Conservation (phyloP, 2,329 filamentous ascomycete species). For the Paecilomyces niveus region DNA sequence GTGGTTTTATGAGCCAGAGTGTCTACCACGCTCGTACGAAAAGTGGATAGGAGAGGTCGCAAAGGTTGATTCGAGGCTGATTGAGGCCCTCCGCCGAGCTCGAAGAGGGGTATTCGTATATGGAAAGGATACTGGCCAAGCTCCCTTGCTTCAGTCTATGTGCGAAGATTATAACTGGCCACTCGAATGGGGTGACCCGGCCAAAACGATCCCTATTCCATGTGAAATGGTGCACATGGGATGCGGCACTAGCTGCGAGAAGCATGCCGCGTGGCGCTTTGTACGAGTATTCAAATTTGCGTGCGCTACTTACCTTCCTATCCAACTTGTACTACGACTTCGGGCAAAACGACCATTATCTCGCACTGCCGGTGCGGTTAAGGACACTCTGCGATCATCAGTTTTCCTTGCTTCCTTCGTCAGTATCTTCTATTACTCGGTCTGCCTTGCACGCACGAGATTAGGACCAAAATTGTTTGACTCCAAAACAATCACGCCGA, state of each 20-base stretch:
- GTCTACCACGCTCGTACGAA: slow-evolving; percentile 66
- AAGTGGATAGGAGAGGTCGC: slow-evolving; percentile 77
- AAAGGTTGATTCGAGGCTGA: slow-evolving; percentile 64
- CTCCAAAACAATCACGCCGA: slow-evolving; percentile 44
- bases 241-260: slow-evolving; percentile 62
- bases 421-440: slow-evolving; percentile 73
- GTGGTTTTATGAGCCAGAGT: slow-evolving; percentile 70
- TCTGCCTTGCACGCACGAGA: slow-evolving; percentile 69
- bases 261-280: slow-evolving; percentile 64
- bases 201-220: slow-evolving; percentile 62
- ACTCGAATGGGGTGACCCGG: slow-evolving; percentile 64
- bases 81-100: slow-evolving; percentile 64
- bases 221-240: slow-evolving; percentile 83
- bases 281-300: slow-evolving; percentile 64
- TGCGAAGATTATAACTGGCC: slow-evolving; percentile 65
- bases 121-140: slow-evolving; percentile 64
- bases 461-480: slow-evolving; percentile 63
- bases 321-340: slow-evolving; percentile 61
- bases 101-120: slow-evolving; percentile 60
- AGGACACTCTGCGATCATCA: slow-evolving; percentile 62
- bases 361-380: slow-evolving; percentile 44
- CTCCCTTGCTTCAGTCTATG: slow-evolving; percentile 61
- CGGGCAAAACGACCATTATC: slow-evolving; percentile 39
- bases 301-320: slow-evolving; percentile 67
- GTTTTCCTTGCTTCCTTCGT: slow-evolving; percentile 74